These are phyloP conservation scores for Moesziomyces sp. DNA, from an alignment of 1,284 basidiomycete genomes.

Conservation along the genomic window DNA sequence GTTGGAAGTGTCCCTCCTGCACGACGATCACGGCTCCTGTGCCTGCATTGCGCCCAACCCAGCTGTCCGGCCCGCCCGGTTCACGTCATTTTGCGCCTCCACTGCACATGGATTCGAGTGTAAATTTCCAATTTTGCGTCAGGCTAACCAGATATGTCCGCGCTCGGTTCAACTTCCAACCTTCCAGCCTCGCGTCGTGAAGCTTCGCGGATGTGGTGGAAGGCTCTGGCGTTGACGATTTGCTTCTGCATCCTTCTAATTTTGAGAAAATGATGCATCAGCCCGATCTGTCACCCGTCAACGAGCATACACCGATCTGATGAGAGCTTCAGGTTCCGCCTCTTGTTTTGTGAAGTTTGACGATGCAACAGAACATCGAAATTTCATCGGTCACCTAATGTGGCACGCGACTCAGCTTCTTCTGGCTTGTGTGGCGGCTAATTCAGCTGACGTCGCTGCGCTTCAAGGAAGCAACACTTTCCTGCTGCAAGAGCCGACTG, in stretches of 20 bases:
- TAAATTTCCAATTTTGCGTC: conserved; percentile 4
- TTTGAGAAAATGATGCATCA: not conserved
- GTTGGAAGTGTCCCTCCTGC: conserved; percentile 24
- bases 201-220: conserved; percentile 10
- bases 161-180: conserved; percentile 22
- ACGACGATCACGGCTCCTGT: not conserved
- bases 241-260: conserved; percentile 29
- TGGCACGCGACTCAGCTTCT: conserved; percentile 25
- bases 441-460: not conserved
- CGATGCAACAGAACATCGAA: too few species aligned
- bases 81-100: conserved; percentile 1
- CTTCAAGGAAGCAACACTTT: not conserved
- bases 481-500: not conserved
- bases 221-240: conserved; percentile 15
- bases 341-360: too few species aligned
- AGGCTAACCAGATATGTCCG: not conserved
- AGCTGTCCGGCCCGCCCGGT: too few species aligned
- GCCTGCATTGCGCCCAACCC: not conserved
- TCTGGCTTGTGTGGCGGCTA: conserved; percentile 1
- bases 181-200: not conserved
- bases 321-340: not conserved
- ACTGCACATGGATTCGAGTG: not conserved
- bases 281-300: not conserved
- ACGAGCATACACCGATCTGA: not conserved
- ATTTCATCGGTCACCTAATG: not conserved